Conservation (phyloP, 768 basidiomycete genomes). For the Cubamyces sp. region DNA sequence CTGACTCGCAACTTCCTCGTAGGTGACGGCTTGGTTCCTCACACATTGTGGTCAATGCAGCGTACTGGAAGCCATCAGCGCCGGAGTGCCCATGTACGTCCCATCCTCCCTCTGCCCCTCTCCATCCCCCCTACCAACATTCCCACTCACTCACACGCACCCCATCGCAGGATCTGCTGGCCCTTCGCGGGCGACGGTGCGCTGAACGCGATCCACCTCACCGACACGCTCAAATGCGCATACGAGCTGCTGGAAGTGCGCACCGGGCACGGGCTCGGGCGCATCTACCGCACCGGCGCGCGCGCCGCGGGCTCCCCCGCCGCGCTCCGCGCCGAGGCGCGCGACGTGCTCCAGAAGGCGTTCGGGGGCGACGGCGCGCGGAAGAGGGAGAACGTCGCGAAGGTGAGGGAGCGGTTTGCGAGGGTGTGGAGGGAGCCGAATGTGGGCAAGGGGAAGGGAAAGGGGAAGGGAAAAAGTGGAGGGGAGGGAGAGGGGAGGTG, state of each 20-base stretch:
- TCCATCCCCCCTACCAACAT: background rate
- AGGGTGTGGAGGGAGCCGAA: slow-evolving; percentile 6
- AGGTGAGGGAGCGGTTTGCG: slow-evolving; percentile 1
- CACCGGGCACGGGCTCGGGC: slow-evolving; percentile 23
- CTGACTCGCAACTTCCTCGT: background rate
- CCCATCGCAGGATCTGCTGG: slow-evolving; percentile 32
- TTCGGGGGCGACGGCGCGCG: slow-evolving; percentile 25
- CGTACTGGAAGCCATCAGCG: slow-evolving; percentile 25
- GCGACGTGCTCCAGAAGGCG: slow-evolving; percentile 20
- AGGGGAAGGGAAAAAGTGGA: background rate
- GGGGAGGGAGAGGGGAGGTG: too few species aligned
- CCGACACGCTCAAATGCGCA: slow-evolving; percentile 30
- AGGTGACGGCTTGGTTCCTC: slow-evolving; percentile 25
- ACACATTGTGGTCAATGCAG: slow-evolving; percentile 26
- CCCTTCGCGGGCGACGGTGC: slow-evolving; percentile 33
- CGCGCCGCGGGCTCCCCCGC: slow-evolving; percentile 18
- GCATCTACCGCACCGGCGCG: slow-evolving; percentile 24
- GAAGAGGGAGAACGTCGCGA: slow-evolving; percentile 10
- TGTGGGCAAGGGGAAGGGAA: background rate
- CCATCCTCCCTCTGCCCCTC: background rate
- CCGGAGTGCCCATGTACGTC: slow-evolving; percentile 30
- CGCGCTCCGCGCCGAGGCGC: slow-evolving; percentile 22
- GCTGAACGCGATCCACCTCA: slow-evolving; percentile 27
- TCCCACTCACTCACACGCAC: background rate
- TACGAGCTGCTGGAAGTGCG: slow-evolving; percentile 35